Evolutionary conservation across 768 basidiomycete species (phyloP).

Genomic region (Steccherinum ochraceum): DNA sequence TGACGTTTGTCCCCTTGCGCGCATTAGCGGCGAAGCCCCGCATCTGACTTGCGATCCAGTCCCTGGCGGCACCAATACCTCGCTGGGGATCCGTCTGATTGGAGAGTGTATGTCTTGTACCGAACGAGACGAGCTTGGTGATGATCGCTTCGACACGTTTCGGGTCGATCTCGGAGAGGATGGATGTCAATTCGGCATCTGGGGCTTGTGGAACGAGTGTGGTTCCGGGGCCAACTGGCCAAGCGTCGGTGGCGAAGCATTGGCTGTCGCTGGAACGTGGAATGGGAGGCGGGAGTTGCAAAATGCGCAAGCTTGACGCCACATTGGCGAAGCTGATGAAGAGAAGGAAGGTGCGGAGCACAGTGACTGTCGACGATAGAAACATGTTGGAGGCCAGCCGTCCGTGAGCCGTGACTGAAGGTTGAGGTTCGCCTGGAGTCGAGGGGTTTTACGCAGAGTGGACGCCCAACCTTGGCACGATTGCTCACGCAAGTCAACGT

Average conservation of each 20-base stretch:
- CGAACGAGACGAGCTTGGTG: constrained; percentile 47
- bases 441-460: too few species aligned
- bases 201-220: constrained; percentile 36
- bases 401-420: too few species aligned
- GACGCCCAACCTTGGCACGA: too few species aligned
- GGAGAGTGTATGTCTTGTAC: constrained; percentile 47
- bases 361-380: too few species aligned
- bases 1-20: constrained; percentile 27
- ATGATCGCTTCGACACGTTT: constrained; percentile 40
- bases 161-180: constrained; percentile 42
- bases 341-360: constrained; percentile 5
- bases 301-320: not conserved
- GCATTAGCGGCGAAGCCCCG: constrained; percentile 33
- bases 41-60: constrained; percentile 49
- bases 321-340: constrained; percentile 7
- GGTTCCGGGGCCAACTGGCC: constrained; percentile 46
- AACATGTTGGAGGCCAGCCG: too few species aligned
- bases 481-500: too few species aligned
- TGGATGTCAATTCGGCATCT: constrained; percentile 34
- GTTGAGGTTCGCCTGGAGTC: too few species aligned
- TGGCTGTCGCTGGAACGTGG: constrained; percentile 9
- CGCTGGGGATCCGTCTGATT: constrained; percentile 46
- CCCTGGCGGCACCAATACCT: constrained; percentile 49
- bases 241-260: constrained; percentile 24
- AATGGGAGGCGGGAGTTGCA: not conserved